Evolutionary conservation across 768 basidiomycete species (phyloP).

Genomic region (Roridomyces roridus): DNA sequence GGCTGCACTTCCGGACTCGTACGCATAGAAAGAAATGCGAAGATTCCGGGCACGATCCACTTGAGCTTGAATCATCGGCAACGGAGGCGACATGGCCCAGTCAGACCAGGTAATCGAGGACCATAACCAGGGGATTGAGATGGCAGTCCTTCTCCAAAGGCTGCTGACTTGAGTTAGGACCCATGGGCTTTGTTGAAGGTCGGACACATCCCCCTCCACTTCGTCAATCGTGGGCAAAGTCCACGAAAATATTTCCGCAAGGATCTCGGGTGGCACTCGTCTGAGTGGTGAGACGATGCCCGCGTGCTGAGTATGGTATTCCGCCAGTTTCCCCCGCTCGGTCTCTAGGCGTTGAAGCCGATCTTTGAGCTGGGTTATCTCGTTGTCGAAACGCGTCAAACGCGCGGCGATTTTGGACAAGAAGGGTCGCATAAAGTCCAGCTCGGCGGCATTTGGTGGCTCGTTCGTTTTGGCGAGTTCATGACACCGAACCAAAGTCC

Average conservation of each 20-base stretch:
- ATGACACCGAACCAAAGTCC: too few relatives aligned
- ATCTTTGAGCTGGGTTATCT: not conserved
- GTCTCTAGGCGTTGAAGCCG: not conserved
- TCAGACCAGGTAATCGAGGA: not conserved
- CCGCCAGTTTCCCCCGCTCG: not conserved
- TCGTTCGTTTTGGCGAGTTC: not conserved
- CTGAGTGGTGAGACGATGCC: constrained; percentile 1
- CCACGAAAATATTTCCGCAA: constrained; percentile 7
- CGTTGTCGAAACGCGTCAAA: not conserved
- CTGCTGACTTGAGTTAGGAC: constrained; percentile 4
- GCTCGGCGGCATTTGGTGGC: not conserved
- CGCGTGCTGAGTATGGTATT: not conserved
- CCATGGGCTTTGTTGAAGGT: not conserved
- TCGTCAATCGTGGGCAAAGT: not conserved
- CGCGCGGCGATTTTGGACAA: not conserved
- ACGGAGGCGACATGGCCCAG: not conserved
- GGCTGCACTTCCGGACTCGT: not conserved
- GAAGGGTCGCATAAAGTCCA: not conserved
- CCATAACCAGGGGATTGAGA: constrained; percentile 5
- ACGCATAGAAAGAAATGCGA: not conserved
- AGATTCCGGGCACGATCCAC: not conserved
- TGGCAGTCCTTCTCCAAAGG: constrained; percentile 1
- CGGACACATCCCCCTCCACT: not conserved
- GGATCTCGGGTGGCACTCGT: constrained; percentile 9
- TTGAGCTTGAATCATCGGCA: not conserved